phyloP scores from a whole-genome alignment of 2,329 filamentous ascomycete species.

The Sporothrix phasma region DNA sequence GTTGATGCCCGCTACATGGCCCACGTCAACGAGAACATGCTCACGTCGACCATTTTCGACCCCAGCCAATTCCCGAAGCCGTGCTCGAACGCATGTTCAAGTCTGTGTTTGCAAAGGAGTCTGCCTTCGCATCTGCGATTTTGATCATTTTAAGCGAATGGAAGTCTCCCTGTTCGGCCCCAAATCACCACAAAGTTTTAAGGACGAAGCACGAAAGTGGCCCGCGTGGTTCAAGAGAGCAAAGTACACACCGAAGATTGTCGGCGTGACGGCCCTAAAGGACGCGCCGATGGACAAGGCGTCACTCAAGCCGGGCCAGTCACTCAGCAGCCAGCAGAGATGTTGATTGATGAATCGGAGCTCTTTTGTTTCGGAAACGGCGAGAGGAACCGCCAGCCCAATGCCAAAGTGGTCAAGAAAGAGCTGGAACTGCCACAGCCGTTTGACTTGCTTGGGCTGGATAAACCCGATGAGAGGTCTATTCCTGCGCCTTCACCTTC shows the following conservation, averaged over 20 bases:
- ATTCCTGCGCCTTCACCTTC: not conserved
- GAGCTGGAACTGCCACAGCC: not conserved
- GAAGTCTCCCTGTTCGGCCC: constrained; percentile 21
- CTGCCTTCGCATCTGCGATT: constrained; percentile 23
- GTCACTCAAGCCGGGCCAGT: not conserved
- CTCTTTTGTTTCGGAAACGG: not conserved
- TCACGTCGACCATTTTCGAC: constrained; percentile 25
- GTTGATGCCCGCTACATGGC: constrained; percentile 24
- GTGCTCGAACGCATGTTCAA: constrained; percentile 15
- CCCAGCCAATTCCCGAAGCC: constrained; percentile 14
- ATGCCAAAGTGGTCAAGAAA: not conserved
- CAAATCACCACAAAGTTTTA: constrained; percentile 16
- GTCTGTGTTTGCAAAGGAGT: constrained; percentile 19
- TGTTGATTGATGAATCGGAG: not conserved
- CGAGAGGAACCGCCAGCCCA: not conserved
- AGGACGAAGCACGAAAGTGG: constrained; percentile 12
- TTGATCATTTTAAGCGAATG: constrained; percentile 10
- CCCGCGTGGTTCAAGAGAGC: constrained; percentile 15
- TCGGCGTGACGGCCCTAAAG: not conserved
- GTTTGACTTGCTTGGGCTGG: constrained; percentile 9
- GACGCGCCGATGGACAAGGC: not conserved
- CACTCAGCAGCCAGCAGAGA: not conserved
- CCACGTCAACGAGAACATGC: constrained; percentile 23
- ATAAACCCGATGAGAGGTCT: not conserved
- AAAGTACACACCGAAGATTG: constrained; percentile 12